Conservation (phyloP, 495 filamentous ascomycete genomes). For the Tuber umbilicatum region DNA sequence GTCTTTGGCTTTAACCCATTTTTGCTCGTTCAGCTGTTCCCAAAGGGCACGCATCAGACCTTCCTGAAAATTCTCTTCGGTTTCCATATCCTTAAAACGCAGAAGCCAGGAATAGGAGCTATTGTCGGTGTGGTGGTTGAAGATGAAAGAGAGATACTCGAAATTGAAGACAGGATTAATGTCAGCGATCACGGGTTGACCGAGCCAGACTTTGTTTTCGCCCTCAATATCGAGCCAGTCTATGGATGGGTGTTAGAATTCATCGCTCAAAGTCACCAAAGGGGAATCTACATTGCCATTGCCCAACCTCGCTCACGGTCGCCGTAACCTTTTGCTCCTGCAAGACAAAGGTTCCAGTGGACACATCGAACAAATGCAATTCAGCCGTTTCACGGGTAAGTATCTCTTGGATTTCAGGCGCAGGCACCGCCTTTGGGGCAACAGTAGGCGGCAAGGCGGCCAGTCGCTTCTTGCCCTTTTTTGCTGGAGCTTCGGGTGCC, state of each 20-base stretch:
- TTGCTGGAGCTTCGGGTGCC: slow-evolving; percentile 6
- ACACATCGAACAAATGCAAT: slow-evolving; percentile 88
- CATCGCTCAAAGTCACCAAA: background rate
- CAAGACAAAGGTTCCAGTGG: slow-evolving; percentile 70
- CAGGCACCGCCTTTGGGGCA: slow-evolving; percentile 55
- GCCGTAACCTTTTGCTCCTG: slow-evolving; percentile 70
- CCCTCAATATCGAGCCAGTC: slow-evolving; percentile 86
- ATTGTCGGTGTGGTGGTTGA: slow-evolving; percentile 87
- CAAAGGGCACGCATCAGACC: slow-evolving; percentile 91
- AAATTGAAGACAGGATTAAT: slow-evolving; percentile 99
- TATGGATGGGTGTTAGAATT: slow-evolving; percentile 17
- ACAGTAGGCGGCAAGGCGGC: slow-evolving; percentile 44
- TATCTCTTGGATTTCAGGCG: slow-evolving; percentile 65
- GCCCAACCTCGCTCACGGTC: slow-evolving; percentile 75
- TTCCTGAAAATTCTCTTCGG: slow-evolving; percentile 81
- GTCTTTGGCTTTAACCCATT: slow-evolving; percentile 88
- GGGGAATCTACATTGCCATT: slow-evolving; percentile 61
- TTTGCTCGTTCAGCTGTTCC: slow-evolving; percentile 92
- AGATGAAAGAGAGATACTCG: slow-evolving; percentile 95
- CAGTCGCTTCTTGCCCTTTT: slow-evolving; percentile 36
- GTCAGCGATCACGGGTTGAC: slow-evolving; percentile 74
- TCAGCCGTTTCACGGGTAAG: slow-evolving; percentile 73
- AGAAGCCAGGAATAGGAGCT: slow-evolving; percentile 94
- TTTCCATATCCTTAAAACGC: slow-evolving; percentile 74
- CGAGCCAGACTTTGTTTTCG: slow-evolving; percentile 75